Evolutionary conservation across 2,329 filamentous ascomycete genomes (phyloP).

Genomic region (Fusarium sp.): DNA sequence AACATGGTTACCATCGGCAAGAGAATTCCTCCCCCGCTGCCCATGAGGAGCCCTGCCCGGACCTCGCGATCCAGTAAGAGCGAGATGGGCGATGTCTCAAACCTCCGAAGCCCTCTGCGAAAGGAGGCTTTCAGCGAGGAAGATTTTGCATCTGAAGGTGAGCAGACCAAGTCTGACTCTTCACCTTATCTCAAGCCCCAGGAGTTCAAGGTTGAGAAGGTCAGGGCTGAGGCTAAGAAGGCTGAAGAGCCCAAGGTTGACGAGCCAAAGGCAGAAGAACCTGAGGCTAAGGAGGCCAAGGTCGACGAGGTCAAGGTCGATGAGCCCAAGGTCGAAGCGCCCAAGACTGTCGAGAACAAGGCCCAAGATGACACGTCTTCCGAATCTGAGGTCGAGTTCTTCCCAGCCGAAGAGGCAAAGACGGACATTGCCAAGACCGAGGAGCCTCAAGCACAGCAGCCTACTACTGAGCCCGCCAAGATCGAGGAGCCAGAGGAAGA

Average conservation of each 20-base stretch:
- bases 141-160: slow-evolving; percentile 40
- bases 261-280: background rate
- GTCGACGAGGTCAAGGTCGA: background rate
- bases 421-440: background rate
- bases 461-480: background rate
- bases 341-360: background rate
- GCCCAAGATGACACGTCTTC: slow-evolving; percentile 21
- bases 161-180: slow-evolving; percentile 29
- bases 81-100: slow-evolving; percentile 66
- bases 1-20: slow-evolving; percentile 88
- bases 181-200: slow-evolving; percentile 33
- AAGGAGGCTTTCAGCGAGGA: slow-evolving; percentile 57
- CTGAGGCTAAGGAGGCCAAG: background rate
- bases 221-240: slow-evolving; percentile 6
- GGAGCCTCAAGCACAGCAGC: background rate
- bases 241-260: background rate
- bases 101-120: slow-evolving; percentile 60
- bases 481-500: background rate
- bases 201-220: slow-evolving; percentile 35
- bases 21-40: slow-evolving; percentile 79
- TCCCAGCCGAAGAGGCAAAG: slow-evolving; percentile 29
- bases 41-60: slow-evolving; percentile 78
- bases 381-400: slow-evolving; percentile 36
- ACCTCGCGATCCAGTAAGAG: slow-evolving; percentile 60
- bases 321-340: background rate